Evolutionary conservation across 2,329 filamentous ascomycete species (phyloP).

Genomic region (Diaporthe caulivora): DNA sequence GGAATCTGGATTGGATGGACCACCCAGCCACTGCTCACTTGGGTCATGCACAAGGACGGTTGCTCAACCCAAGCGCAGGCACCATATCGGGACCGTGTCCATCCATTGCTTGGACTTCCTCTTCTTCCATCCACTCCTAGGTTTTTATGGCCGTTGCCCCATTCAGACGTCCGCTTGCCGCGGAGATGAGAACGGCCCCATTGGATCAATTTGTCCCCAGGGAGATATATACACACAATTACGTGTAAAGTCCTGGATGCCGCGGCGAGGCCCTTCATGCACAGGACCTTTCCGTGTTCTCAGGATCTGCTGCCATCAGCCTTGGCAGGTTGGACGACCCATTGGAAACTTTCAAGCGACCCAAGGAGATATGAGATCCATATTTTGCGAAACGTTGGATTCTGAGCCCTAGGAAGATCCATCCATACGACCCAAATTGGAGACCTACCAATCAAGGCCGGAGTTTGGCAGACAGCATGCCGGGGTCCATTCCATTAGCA

Average conservation of each 20-base stretch:
- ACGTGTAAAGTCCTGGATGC: not conserved
- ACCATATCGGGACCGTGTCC: not conserved
- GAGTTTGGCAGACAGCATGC: not conserved
- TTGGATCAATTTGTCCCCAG: too few species aligned
- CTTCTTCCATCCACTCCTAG: too few species aligned
- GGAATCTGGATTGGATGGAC: not conserved
- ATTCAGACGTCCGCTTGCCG: too few species aligned
- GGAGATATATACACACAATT: not conserved
- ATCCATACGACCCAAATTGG: not conserved
- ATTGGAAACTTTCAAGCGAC: not conserved
- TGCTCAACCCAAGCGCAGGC: not conserved
- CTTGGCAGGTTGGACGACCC: not conserved
- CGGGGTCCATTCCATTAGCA: not conserved
- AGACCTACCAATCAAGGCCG: not conserved
- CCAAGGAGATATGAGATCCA: not conserved
- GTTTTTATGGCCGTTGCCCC: too few species aligned
- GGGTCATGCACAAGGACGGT: not conserved
- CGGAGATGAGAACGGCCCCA: too few species aligned
- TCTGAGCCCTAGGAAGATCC: not conserved
- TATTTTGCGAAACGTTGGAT: not conserved
- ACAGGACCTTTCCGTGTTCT: not conserved
- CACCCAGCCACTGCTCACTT: not conserved
- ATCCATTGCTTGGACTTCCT: not conserved
- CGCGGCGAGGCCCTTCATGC: not conserved
- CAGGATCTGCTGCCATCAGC: not conserved